Base-by-base conservation (phyloP, 1,284 basidiomycete genomes). In the Entoloma clypeatum region DNA sequence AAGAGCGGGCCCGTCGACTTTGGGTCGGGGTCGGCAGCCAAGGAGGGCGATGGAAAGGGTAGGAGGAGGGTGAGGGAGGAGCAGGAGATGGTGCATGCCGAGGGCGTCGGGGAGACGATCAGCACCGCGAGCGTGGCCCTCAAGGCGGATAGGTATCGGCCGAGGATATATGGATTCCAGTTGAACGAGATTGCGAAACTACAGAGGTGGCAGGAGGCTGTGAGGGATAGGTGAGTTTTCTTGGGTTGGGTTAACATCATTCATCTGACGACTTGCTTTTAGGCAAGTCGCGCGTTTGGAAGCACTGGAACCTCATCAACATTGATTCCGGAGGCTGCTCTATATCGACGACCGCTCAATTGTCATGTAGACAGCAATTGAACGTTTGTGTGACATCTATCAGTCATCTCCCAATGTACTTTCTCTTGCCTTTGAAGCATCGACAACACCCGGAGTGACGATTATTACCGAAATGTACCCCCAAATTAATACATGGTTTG, bases 101-200 rank as follows among this genome's bases (percentile, higher is more conserved):
- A 81, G 48, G 72, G 71, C 11, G 69, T 76, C 5, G 78, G 74
- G 21, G 84, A 86, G 59, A 66, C 69, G 1, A 68, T 77, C 31
- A 87, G 77, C 54, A 93, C 89, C 4, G 80, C 86, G n/a, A 71
- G 63, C 19, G 88, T 81, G 3, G 91, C 91, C 16, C 58, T 88
- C 51, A 95, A 91, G 66, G 89, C 89, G 16, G 93, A 96, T 57
- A 67, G 89, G 51, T 93, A 94, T 62, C 73, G 87, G 42, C 92
- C 93, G 24, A 80, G 82, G 58, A 93, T 96, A 45, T 97, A 96
- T 63, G 93, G 93, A 0, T 97, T 97, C 74, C 88, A 91, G 64
- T 73, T 95, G 24, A 80, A 95, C 58, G 93, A 96, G 69, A 82
- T 82, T 52, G 92, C 93, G n/a, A 92, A 86, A 63, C 65, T 94